Evolutionary conservation across 1,139 yeast genomes (phyloP).

Genomic region (Geotrichum aggregatum): DNA sequence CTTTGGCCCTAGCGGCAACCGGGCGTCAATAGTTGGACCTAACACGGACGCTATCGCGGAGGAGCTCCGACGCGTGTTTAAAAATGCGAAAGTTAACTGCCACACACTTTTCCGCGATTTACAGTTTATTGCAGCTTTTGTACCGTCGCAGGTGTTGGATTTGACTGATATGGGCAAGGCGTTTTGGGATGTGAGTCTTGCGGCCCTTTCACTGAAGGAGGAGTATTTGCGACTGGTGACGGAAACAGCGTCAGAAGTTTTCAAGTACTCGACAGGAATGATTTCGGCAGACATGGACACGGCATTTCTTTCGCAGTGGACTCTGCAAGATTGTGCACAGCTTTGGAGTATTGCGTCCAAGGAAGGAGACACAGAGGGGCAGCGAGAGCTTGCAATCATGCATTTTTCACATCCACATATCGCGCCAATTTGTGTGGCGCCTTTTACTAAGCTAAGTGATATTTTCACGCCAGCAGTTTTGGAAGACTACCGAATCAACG

Average conservation of each 20-base stretch:
- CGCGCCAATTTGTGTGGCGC: conserved; percentile 30
- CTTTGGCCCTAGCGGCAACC: conserved; percentile 5
- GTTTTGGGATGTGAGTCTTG: conserved; percentile 41
- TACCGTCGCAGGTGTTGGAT: conserved; percentile 36
- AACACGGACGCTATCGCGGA: conserved; percentile 38
- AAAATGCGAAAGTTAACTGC: conserved; percentile 30
- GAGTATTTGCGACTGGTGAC: conserved; percentile 34
- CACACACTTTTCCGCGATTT: conserved; percentile 38
- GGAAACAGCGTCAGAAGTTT: conserved; percentile 36
- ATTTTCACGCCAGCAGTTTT: conserved; percentile 30
- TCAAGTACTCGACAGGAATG: conserved; percentile 35
- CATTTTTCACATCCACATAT: conserved; percentile 35
- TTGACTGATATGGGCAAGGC: conserved; percentile 37
- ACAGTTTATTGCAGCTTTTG: conserved; percentile 39
- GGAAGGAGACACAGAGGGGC: conserved; percentile 35
- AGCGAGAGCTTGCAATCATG: conserved; percentile 37
- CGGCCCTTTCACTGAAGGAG: conserved; percentile 37
- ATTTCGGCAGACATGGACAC: conserved; percentile 18
- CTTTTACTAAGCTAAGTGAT: conserved; percentile 30
- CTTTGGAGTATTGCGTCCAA: conserved; percentile 35
- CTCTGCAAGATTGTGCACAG: conserved; percentile 32
- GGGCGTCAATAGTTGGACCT: conserved; percentile 25
- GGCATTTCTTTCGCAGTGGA: conserved; percentile 28
- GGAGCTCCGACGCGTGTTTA: conserved; percentile 33
- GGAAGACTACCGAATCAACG: conserved; percentile 27